phyloP scores from a whole-genome alignment of 208 protist genomes.

The Leishmania aethiopica region DNA sequence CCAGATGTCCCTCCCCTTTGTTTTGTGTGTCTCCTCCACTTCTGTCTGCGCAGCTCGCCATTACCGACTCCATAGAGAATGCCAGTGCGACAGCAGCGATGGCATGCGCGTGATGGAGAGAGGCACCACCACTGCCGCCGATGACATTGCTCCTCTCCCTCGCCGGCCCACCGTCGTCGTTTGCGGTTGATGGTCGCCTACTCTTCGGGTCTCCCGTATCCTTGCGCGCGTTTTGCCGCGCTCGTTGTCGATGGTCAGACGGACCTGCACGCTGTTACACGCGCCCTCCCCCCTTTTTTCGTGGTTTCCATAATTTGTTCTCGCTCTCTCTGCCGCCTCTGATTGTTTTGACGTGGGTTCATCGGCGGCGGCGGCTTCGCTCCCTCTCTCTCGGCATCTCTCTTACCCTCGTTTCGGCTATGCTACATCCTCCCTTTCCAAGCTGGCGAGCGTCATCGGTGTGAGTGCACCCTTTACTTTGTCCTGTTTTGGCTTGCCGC shows the following conservation, averaged over 20 bases:
- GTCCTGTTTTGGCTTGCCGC: background rate
- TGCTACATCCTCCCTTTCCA: background rate
- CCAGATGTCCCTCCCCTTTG: background rate
- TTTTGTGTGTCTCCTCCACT: background rate
- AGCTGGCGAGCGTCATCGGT: background rate
- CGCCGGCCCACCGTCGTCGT: background rate
- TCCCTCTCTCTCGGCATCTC: background rate
- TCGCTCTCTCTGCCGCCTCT: background rate
- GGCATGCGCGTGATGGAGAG: background rate
- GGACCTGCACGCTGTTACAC: background rate
- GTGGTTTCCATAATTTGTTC: background rate
- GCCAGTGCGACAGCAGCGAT: background rate
- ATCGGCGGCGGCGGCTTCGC: no score
- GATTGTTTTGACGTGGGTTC: background rate
- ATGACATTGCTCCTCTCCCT: background rate
- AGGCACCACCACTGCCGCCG: background rate
- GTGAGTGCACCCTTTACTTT: background rate
- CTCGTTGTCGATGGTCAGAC: background rate
- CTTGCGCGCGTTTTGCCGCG: background rate
- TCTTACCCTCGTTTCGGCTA: background rate
- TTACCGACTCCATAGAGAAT: constrained; percentile 2
- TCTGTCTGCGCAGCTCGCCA: background rate
- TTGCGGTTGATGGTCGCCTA: background rate
- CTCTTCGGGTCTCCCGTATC: background rate
- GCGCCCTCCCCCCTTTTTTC: background rate